Evolutionary conservation across 306 rosid species (phyloP).

Genomic region (Vigna mungo): DNA sequence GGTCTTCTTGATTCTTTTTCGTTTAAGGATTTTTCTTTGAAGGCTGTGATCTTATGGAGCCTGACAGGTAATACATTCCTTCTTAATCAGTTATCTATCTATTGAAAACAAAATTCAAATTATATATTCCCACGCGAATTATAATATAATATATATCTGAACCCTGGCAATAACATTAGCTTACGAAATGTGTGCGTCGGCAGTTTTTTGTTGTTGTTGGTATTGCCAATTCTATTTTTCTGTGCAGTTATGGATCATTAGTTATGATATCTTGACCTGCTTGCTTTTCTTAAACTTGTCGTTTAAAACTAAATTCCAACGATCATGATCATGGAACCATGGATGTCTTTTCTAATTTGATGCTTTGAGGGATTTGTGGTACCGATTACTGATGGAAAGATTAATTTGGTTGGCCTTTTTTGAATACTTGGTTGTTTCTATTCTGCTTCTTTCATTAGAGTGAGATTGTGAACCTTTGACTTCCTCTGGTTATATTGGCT

Average conservation of each 20-base stretch:
- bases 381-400: neutral
- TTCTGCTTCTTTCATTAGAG: neutral
- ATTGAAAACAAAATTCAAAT: neutral
- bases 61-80: constrained; percentile 52
- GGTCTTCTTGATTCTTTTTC: constrained; percentile 31
- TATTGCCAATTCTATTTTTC: neutral
- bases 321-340: neutral
- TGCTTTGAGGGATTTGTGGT: constrained; percentile 7
- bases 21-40: neutral
- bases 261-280: constrained; percentile 10
- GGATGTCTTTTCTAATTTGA: neutral
- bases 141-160: neutral
- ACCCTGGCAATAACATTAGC: constrained; percentile 9
- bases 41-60: constrained; percentile 49
- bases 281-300: constrained; percentile 3
- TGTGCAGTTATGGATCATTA: neutral
- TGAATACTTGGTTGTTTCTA: constrained; percentile 10
- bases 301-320: neutral
- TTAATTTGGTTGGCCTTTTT: neutral
- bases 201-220: neutral
- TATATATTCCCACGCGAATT: neutral
- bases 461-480: constrained; percentile 9
- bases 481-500: neutral
- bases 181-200: neutral
- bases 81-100: constrained; percentile 31